phyloP scores from a whole-genome alignment of 129 eudicot genomes.

The Chrysanthemum makinoi region DNA sequence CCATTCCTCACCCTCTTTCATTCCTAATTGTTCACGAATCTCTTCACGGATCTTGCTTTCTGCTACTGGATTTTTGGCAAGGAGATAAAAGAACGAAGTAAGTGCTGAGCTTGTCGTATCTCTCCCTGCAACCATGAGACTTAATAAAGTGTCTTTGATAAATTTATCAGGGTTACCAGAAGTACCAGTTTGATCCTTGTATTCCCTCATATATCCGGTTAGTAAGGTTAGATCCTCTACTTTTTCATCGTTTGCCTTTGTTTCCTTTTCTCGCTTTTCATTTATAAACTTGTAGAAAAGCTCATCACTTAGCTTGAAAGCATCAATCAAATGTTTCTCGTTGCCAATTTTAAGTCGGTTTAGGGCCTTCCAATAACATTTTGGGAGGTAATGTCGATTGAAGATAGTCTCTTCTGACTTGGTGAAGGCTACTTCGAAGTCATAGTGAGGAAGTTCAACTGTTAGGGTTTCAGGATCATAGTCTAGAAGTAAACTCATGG shows the following conservation, averaged over 20 bases:
- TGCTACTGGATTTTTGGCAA: slow-evolving; percentile 31
- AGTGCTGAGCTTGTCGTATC: slow-evolving; percentile 48
- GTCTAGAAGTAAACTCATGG: no score
- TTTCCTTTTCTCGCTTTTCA: background rate
- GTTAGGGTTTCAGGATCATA: background rate
- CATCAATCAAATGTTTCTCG: slow-evolving; percentile 13
- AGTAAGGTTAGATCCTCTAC: background rate
- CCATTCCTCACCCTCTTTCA: background rate
- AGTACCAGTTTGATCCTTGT: background rate
- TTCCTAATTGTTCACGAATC: slow-evolving; percentile 12
- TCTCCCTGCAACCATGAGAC: slow-evolving; percentile 47
- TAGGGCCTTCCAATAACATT: slow-evolving; percentile 35
- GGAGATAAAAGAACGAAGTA: slow-evolving; percentile 55
- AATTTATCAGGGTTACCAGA: slow-evolving; percentile 8
- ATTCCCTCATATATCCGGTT: slow-evolving; percentile 14
- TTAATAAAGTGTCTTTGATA: slow-evolving; percentile 37
- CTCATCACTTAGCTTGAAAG: slow-evolving; percentile 12
- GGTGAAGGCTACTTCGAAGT: slow-evolving; percentile 31
- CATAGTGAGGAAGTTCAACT: slow-evolving; percentile 23
- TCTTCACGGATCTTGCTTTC: slow-evolving; percentile 44
- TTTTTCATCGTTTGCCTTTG: background rate
- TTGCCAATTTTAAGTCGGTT: slow-evolving; percentile 29
- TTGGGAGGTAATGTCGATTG: slow-evolving; percentile 41
- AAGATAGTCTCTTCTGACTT: slow-evolving; percentile 33
- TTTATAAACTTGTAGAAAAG: slow-evolving; percentile 4